Percentiles rank a stretch among this genome's conserved stretches.
These are phyloP conservation scores for Lachancea kluyveri DNA, from an alignment of 805 yeast genomes.

Conservation along the genomic window DNA sequence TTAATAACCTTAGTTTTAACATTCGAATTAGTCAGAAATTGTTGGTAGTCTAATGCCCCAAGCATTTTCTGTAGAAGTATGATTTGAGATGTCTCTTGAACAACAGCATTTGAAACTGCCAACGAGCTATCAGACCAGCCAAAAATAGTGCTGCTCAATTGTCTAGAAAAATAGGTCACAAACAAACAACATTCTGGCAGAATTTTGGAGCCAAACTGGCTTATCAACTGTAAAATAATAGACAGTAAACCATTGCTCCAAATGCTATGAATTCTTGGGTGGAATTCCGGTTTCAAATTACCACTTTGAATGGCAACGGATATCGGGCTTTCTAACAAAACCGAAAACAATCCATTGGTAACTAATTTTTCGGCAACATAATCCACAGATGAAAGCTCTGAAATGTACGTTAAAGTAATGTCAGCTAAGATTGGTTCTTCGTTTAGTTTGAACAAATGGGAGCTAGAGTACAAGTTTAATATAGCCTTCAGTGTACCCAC, in stretches of 20 bases:
- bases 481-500: constrained; percentile 58
- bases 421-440: constrained; percentile 70
- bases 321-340: constrained; percentile 67
- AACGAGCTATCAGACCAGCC: constrained; percentile 52
- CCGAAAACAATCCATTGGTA: constrained; percentile 56
- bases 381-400: constrained; percentile 58
- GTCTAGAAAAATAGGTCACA: constrained; percentile 55
- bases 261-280: constrained; percentile 59
- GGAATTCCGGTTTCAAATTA: constrained; percentile 42
- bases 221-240: constrained; percentile 51
- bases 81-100: constrained; percentile 65
- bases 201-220: constrained; percentile 56
- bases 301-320: constrained; percentile 65
- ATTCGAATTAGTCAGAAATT: constrained; percentile 32
- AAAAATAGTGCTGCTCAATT: constrained; percentile 54
- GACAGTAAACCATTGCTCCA: constrained; percentile 86
- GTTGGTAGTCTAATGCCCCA: constrained; percentile 45
- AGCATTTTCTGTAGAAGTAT: constrained; percentile 57
- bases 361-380: constrained; percentile 62
- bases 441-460: constrained; percentile 54
- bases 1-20: constrained; percentile 12
- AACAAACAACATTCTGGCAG: constrained; percentile 62
- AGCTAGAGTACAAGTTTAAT: constrained; percentile 58
- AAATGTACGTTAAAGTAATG: constrained; percentile 57
- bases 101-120: constrained; percentile 42